Percentiles rank a stretch among this genome's conserved stretches.
Evolutionary conservation across 2,329 filamentous ascomycete species (phyloP).

Genomic region (Trichophyton equinum): DNA sequence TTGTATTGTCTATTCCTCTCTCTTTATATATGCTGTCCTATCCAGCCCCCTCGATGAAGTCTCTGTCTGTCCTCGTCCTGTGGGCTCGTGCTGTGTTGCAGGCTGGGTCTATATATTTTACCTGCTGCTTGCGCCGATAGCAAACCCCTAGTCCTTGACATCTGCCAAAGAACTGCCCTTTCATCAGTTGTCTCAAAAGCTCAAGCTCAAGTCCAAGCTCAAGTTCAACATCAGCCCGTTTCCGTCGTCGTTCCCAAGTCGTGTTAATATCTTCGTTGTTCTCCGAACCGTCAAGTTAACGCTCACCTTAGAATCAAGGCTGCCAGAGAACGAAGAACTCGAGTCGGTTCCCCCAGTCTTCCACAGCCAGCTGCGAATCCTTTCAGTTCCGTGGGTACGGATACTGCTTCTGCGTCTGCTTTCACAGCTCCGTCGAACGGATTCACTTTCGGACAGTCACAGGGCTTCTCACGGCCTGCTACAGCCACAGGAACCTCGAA

Average conservation of each 20-base stretch:
- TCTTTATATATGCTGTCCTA: no score
- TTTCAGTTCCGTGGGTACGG: conserved; percentile 22
- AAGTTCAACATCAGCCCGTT: not conserved
- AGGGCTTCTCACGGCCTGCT: conserved; percentile 24
- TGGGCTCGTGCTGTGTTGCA: no score
- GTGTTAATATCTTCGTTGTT: not conserved
- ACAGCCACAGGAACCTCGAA: conserved; percentile 15
- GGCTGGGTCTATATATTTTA: no score
- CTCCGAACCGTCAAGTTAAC: not conserved
- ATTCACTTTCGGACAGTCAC: conserved; percentile 26
- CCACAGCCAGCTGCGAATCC: conserved; percentile 18
- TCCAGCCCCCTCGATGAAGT: no score
- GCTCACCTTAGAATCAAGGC: conserved; percentile 19
- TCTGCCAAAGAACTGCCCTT: no score
- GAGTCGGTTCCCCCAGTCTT: conserved; percentile 16
- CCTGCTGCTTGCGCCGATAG: no score
- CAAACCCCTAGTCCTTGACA: no score
- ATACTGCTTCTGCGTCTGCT: conserved; percentile 16
- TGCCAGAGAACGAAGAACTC: conserved; percentile 17
- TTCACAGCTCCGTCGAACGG: conserved; percentile 19
- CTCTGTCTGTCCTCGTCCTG: no score
- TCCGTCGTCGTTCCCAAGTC: not conserved
- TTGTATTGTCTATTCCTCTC: no score
- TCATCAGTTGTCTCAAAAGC: not conserved
- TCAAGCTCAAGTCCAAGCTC: not conserved